Conservation (phyloP, 2,329 filamentous ascomycete species). For the Dactylonectria estremocensis region DNA sequence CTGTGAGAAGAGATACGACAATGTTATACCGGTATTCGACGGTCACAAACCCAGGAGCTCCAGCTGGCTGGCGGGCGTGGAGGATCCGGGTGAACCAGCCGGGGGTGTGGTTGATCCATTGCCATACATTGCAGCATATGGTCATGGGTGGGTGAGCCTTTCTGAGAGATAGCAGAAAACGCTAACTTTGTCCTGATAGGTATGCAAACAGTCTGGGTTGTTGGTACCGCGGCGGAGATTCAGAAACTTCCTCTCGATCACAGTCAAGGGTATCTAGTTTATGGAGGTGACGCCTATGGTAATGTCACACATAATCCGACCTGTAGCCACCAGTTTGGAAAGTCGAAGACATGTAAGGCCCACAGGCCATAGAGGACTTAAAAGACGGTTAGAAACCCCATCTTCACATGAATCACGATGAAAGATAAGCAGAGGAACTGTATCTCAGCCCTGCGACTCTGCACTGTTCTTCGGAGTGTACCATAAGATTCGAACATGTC, state of each 20-base stretch:
- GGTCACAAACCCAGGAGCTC: conserved; percentile 56
- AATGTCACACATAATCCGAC: conserved; percentile 44
- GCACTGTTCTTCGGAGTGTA: too few species aligned
- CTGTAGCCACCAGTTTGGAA: conserved; percentile 29
- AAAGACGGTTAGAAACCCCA: too few species aligned
- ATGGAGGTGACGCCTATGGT: conserved; percentile 63
- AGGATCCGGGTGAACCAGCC: conserved; percentile 65
- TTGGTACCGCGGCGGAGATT: conserved; percentile 45
- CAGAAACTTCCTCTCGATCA: conserved; percentile 48
- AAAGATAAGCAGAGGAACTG: too few species aligned
- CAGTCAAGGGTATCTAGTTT: conserved; percentile 59
- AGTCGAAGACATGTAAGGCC: too few species aligned
- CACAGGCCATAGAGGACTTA: too few species aligned
- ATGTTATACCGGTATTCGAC: conserved; percentile 56
- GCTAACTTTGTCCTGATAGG: conserved; percentile 38
- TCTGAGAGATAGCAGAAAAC: too few species aligned
- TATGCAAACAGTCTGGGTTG: conserved; percentile 50
- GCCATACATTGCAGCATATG: conserved; percentile 72
- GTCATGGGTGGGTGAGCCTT: conserved; percentile 61
- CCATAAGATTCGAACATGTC: too few species aligned
- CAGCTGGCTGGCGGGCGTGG: conserved; percentile 72
- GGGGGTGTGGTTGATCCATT: conserved; percentile 76
- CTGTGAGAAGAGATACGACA: too few species aligned
- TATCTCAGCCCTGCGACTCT: too few species aligned
- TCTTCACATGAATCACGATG: too few species aligned